Evolutionary conservation across 169 alveolate genomes (phyloP), one percentile per base, ranked within the genome.

Genomic region (Cryptosporidium bovis): DNA sequence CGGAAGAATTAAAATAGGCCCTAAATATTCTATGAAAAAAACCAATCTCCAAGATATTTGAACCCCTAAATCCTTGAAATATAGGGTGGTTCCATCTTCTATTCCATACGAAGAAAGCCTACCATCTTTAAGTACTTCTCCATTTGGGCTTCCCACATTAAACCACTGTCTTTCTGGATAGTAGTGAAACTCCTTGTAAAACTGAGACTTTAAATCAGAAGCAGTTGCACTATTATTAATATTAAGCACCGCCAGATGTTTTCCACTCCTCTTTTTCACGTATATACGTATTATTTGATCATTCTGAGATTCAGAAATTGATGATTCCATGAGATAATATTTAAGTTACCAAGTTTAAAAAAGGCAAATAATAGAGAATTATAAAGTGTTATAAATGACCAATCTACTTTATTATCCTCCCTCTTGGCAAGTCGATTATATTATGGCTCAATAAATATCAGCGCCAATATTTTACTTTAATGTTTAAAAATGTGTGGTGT

Each of bases 1-100:
- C 0, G 98, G 97, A 44, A 96, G 93, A 34, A 98, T 97, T n/a
- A 96, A 36, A 64, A 97, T 92, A 10, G 99, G 99, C 8, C 99
- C 99, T 44, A 97, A 91, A 90, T 98, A 98, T 92, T 98, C 99
- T 65, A 97, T 91, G 66, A 96, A 95, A 90, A 95, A 97, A 27
- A 97, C 99, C 83, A 97, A 83, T 83, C 98, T 95, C 99, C 99
- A 98, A 36, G 98, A 94, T 36, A 98, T 96, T 90, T 98, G 98
- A 31, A 96, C 97, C 10, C 99, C 99, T 44, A 93, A 83, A 66
- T 93, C 96, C 84, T 93, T 93, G 67, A 93, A 93, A 83, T 92
- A 93, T 31, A 93, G 64, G 36, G 95, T 90, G 29, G 93, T 77
- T 33, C 93, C 95, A 60, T 93, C 95, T 31, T 67, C 84, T 27